Base-by-base conservation (phyloP, 345 rosid genomes). In the Hirschfeldia incana region DNA sequence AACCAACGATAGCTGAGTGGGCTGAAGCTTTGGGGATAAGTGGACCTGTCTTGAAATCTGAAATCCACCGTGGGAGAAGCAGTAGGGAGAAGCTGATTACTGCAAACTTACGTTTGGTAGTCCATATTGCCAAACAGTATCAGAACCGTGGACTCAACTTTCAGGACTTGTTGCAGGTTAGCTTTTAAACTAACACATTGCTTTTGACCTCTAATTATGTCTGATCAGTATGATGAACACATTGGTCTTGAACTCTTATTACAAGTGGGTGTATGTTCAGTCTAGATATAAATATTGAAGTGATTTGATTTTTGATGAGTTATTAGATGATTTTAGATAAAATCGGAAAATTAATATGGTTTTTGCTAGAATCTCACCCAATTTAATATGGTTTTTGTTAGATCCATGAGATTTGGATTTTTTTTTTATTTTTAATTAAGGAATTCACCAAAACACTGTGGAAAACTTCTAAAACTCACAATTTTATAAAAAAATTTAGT, bases 131-230 rank as follows among this genome's bases (percentile, higher is more conserved):
- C 65, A 92, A 92, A 83, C 90, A 82, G 34, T 91, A 88, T 84
- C 92, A 83, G 81, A 87, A 90, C 36, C 92, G 92, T 55, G 97
- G 98, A 81, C 85, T 94, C 77, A 78, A 86, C 80, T 89, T 94
- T 78, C 90, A 84, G 72, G 98, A 94, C 83, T 78, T 94, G 60
- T 76, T 92, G 76, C 98, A 91, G 97, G 98, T 93, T 70, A 51
- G 71, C 34, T 46, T 1, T 55, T n/a, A 11, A 69, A 76, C 46
- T 0, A 36, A 12, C 16, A 42, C 77, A 57, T 65, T 70, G 30
- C 6, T 69, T 30, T 63, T n/a, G 11, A 11, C 70, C 64, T 49
- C 12, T 46, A 26, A 13, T 0, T 76, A 42, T 59, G 12, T 66
- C 65, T 65, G 39, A 53, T 51, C 55, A 53, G 28, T 34, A 28